These are phyloP conservation scores for Talaromyces thailandensis DNA, from an alignment of 495 filamentous ascomycete genomes.

Conservation along the genomic window DNA sequence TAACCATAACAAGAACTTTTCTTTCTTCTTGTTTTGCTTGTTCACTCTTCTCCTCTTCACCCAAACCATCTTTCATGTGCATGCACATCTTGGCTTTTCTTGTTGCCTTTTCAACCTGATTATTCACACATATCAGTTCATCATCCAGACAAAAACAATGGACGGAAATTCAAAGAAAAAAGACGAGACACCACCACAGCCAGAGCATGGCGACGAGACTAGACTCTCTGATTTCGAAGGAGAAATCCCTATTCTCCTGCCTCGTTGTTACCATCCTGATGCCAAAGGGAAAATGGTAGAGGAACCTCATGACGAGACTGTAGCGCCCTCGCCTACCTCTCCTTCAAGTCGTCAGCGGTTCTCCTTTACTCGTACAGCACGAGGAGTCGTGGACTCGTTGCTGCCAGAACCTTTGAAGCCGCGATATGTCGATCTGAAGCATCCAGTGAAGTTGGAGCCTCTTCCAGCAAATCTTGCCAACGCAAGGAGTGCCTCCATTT, in stretches of 20 bases:
- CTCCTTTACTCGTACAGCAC: background rate
- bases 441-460: background rate
- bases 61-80: background rate
- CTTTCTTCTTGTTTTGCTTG: background rate
- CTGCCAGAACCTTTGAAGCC: conserved; percentile 4
- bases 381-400: conserved; percentile 1
- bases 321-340: background rate
- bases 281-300: background rate
- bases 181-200: background rate
- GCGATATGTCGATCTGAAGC: background rate
- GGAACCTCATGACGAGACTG: background rate
- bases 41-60: background rate
- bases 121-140: background rate
- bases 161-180: background rate
- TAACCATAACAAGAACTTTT: background rate
- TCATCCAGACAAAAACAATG: background rate
- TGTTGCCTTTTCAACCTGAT: background rate
- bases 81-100: background rate
- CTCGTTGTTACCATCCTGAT: background rate
- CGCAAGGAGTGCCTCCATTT: background rate
- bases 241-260: background rate
- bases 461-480: background rate
- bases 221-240: background rate
- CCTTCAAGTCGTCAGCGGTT: background rate
- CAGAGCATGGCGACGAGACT: background rate